Evolutionary conservation across 2,329 filamentous ascomycete species (phyloP).

Genomic region (Diaporthe sp.): DNA sequence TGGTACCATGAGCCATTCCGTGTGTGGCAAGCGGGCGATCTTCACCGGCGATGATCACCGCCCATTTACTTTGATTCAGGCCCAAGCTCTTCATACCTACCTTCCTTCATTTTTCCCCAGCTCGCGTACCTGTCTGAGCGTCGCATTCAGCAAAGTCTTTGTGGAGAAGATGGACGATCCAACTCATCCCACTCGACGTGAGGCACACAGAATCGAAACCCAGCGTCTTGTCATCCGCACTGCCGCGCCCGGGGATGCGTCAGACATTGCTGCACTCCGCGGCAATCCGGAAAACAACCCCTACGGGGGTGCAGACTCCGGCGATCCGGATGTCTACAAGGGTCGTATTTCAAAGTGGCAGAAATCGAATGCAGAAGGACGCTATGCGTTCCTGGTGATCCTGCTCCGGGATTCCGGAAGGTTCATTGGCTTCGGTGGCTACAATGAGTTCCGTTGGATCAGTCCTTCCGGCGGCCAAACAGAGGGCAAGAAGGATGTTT

Average conservation of each 20-base stretch:
- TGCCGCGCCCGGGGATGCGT: neutral
- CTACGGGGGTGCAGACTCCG: neutral
- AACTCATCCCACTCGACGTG: neutral
- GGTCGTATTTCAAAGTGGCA: neutral
- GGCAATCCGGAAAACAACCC: neutral
- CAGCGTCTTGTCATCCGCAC: constrained; percentile 1
- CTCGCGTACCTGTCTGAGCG: neutral
- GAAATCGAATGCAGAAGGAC: neutral
- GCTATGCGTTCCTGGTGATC: neutral
- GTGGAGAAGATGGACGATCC: neutral
- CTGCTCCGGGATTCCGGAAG: neutral
- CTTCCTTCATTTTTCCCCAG: neutral
- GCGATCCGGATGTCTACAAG: neutral
- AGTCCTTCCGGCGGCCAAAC: neutral
- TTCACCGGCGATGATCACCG: no score
- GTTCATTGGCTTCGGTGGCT: neutral
- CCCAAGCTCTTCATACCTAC: neutral
- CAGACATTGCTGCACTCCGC: neutral
- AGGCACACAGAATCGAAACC: neutral
- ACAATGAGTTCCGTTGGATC: neutral
- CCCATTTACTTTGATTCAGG: neutral
- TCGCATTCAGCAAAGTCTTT: neutral
- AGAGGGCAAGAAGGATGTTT: neutral
- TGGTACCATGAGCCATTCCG: no score
- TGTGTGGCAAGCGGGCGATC: no score